Conservation (phyloP, 2,329 filamentous ascomycete genomes). For the Alternaria ethzedia region DNA sequence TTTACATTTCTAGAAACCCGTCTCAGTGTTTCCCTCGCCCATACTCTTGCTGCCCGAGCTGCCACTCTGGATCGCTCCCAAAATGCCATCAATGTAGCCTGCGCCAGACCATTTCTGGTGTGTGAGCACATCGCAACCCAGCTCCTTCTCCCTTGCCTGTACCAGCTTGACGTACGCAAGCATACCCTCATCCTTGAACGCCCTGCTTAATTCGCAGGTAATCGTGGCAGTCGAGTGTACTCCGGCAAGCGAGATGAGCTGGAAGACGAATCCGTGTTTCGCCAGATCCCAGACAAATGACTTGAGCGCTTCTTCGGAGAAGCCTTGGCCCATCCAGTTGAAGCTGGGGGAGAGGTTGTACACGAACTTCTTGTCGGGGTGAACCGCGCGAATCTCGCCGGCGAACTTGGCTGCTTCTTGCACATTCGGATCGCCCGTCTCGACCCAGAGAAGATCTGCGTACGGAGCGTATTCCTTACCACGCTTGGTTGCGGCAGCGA, state of each 20-base stretch:
- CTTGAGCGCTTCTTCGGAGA: constrained; percentile 79
- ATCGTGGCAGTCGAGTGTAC: constrained; percentile 69
- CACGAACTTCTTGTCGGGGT: constrained; percentile 85
- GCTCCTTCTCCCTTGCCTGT: constrained; percentile 86
- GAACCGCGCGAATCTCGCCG: constrained; percentile 70
- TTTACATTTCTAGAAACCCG: constrained; percentile 22
- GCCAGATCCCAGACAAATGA: constrained; percentile 97
- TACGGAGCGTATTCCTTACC: constrained; percentile 90
- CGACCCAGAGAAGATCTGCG: constrained; percentile 95
- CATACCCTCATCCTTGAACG: constrained; percentile 93
- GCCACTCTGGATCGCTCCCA: constrained; percentile 89
- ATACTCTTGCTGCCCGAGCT: constrained; percentile 90
- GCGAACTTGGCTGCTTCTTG: constrained; percentile 77
- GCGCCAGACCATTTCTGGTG: constrained; percentile 89
- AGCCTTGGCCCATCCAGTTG: constrained; percentile 98
- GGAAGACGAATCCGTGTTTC: constrained; percentile 75
- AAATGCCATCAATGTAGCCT: constrained; percentile 82
- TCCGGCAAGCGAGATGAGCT: constrained; percentile 69
- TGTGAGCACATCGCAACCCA: constrained; percentile 89
- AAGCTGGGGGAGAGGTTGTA: constrained; percentile 97
- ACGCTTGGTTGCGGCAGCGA: constrained; percentile 88
- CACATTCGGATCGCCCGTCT: constrained; percentile 89
- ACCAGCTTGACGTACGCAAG: constrained; percentile 95
- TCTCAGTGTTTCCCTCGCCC: constrained; percentile 93
- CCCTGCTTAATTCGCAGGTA: constrained; percentile 75